phyloP scores from a whole-genome alignment of 1,284 basidiomycete species.

The Ganoderma multipileum region DNA sequence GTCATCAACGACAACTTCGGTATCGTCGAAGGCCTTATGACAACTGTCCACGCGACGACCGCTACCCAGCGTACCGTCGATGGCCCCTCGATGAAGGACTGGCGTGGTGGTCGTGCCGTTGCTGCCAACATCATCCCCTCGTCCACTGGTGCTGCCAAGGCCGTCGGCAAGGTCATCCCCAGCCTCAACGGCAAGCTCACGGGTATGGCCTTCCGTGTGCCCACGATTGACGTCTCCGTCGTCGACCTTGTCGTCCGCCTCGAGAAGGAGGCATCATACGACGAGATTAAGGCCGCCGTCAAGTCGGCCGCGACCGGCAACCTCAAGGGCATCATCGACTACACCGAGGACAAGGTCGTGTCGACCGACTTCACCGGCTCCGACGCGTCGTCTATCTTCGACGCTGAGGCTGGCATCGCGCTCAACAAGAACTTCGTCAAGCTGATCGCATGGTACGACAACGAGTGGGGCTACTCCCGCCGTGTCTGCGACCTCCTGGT shows the following conservation, averaged over 20 bases:
- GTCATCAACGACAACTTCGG: slow-evolving; percentile 97
- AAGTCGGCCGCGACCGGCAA: slow-evolving; percentile 83
- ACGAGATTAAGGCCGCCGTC: slow-evolving; percentile 90
- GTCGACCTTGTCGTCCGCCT: slow-evolving; percentile 97
- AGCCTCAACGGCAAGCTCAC: slow-evolving; percentile 97
- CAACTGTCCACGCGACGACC: slow-evolving; percentile 95
- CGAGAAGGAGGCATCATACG: slow-evolving; percentile 88
- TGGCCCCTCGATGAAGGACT: slow-evolving; percentile 94
- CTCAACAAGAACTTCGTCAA: slow-evolving; percentile 96
- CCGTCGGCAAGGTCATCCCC: slow-evolving; percentile 99
- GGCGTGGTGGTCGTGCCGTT: slow-evolving; percentile 97
- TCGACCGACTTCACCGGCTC: slow-evolving; percentile 94
- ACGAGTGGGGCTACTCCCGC: slow-evolving; percentile 96
- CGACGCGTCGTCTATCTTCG: slow-evolving; percentile 85
- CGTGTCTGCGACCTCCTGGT: slow-evolving; percentile 93
- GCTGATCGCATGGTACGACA: slow-evolving; percentile 96
- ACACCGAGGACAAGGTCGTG: slow-evolving; percentile 96
- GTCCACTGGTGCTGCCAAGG: slow-evolving; percentile 99
- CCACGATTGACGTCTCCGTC: slow-evolving; percentile 96
- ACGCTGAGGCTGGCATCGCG: slow-evolving; percentile 92
- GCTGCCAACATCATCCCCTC: slow-evolving; percentile 99
- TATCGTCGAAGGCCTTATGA: slow-evolving; percentile 98
- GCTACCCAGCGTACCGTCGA: slow-evolving; percentile 99
- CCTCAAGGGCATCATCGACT: slow-evolving; percentile 87
- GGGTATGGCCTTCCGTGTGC: slow-evolving; percentile 97